A percentile compares a stretch with the other conserved stretches of the same genome.
phyloP scores from a whole-genome alignment of 129 eudicot genomes.

The Flaveria trinervia region DNA sequence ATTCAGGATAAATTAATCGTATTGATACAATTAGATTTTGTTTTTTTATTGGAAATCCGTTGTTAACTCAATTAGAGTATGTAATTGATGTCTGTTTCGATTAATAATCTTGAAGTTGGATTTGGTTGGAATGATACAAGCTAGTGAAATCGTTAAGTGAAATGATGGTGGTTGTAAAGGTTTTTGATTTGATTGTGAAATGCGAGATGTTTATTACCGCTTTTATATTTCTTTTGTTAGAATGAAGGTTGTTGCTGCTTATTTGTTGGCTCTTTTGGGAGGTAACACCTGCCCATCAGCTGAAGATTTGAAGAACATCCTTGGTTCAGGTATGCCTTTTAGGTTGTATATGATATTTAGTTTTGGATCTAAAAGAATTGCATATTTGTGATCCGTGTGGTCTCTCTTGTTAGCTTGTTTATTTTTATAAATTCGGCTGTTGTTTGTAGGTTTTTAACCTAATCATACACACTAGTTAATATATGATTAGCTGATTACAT shows the following conservation, averaged over 20 bases:
- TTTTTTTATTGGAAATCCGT: no score
- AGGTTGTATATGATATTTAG: not conserved
- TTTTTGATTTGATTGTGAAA: not conserved
- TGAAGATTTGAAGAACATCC: constrained; percentile 46
- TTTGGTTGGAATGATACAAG: not conserved
- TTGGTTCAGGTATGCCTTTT: constrained; percentile 36
- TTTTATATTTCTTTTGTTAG: not conserved
- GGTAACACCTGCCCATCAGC: constrained; percentile 41
- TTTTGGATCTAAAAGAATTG: no score
- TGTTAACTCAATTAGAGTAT: not conserved
- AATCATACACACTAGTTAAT: not conserved
- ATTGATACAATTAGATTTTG: no score
- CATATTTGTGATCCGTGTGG: not conserved
- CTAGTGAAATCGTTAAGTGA: not conserved
- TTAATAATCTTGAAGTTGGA: not conserved
- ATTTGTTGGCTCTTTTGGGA: constrained; percentile 48
- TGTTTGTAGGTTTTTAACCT: not conserved
- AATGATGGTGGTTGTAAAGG: not conserved
- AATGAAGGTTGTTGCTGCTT: constrained; percentile 49
- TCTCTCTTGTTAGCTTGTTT: no score
- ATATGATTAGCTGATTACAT: no score
- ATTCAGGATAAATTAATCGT: not conserved
- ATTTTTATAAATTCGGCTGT: no score
- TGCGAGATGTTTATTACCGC: not conserved
- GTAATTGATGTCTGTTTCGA: not conserved